phyloP scores from a whole-genome alignment of 192 early-diverging fungal species.

The Diversispora epigaea region DNA sequence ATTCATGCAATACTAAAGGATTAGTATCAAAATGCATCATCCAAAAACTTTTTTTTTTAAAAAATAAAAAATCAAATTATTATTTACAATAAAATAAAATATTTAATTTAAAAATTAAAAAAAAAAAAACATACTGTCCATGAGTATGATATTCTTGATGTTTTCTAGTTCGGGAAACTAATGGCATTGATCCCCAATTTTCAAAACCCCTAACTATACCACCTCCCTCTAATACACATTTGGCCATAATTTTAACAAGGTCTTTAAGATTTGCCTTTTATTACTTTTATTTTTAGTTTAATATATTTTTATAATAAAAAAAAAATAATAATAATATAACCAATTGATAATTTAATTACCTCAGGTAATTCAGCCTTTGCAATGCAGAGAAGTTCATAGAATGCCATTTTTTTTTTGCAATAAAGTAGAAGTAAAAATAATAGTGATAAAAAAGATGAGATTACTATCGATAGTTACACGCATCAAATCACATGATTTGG shows the following conservation, averaged over 20 bases:
- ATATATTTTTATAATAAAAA: neutral
- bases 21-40: conserved; percentile 78
- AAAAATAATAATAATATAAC: neutral
- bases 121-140: conserved; percentile 56
- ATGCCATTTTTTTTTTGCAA: neutral
- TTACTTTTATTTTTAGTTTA: neutral
- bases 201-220: conserved; percentile 87
- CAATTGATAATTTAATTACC: conserved; percentile 9
- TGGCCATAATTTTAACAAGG: conserved; percentile 73
- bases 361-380: neutral
- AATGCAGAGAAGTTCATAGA: conserved; percentile 15
- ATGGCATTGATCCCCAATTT: conserved; percentile 63
- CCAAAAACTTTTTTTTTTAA: conserved; percentile 56
- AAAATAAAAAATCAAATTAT: neutral
- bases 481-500: no score
- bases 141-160: conserved; percentile 78
- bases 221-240: conserved; percentile 75
- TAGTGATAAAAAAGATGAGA: no score
- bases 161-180: conserved; percentile 87
- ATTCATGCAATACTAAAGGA: conserved; percentile 59
- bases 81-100: neutral
- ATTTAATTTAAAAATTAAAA: neutral
- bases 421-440: no score
- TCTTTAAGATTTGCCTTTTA: conserved; percentile 62
- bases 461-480: no score